phyloP scores from a whole-genome alignment of 257 asterid genomes.

The Dorcoceras hygrometricum region DNA sequence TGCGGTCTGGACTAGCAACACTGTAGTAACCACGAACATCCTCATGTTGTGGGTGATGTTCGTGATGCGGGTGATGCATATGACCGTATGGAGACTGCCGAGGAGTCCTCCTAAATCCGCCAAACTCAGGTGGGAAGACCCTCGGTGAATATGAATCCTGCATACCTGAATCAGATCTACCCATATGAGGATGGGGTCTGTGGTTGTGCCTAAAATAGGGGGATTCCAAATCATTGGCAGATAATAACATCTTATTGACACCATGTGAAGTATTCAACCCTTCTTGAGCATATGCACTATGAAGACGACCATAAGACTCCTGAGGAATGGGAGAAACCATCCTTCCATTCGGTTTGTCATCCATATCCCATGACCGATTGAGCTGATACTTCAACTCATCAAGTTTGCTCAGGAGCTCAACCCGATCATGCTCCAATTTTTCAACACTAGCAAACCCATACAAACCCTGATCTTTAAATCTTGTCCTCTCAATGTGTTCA shows the following conservation, averaged over 20 bases:
- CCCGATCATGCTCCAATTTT: conserved; percentile 63
- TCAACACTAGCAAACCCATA: conserved; percentile 51
- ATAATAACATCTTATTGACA: conserved; percentile 36
- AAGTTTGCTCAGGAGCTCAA: conserved; percentile 73
- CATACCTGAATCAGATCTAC: conserved; percentile 36
- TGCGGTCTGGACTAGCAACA: conserved; percentile 45
- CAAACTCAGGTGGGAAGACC: conserved; percentile 41
- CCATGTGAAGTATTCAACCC: conserved; percentile 37
- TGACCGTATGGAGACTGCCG: conserved; percentile 38
- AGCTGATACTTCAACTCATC: conserved; percentile 75
- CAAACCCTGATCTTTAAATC: conserved; percentile 40
- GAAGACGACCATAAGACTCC: conserved; percentile 43
- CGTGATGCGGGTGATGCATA: conserved; percentile 44
- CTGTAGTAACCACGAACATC: conserved; percentile 45
- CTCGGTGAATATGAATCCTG: conserved; percentile 48
- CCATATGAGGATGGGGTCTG: conserved; percentile 37
- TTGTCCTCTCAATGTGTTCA: conserved; percentile 22
- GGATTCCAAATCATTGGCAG: conserved; percentile 36
- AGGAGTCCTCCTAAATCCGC: conserved; percentile 47
- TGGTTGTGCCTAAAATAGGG: conserved; percentile 37
- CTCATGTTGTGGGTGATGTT: conserved; percentile 43
- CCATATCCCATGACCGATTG: conserved; percentile 54
- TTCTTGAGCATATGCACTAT: conserved; percentile 37
- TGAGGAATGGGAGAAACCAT: conserved; percentile 36
- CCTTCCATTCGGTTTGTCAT: conserved; percentile 52